Percentiles rank a stretch among this genome's conserved stretches.
Evolutionary conservation across 495 filamentous ascomycete species (phyloP).

Genomic region (Trichoderma gamsii): DNA sequence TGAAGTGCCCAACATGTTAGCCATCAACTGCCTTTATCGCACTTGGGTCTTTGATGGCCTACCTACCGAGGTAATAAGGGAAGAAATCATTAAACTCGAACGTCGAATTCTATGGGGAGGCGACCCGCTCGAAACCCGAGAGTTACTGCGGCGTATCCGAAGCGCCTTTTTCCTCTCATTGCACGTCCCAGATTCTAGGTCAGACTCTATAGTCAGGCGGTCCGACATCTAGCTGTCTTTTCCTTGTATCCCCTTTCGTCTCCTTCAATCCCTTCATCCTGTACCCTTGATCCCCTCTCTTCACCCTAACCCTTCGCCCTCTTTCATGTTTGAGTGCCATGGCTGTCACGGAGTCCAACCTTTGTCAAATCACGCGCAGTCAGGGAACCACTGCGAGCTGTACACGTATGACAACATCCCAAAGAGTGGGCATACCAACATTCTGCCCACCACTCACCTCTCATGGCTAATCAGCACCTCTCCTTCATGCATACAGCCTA

Average conservation of each 20-base stretch:
- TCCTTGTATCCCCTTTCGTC: not conserved
- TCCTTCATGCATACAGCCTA: no score
- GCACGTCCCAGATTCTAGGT: not conserved
- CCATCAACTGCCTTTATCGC: slow-evolving; percentile 10
- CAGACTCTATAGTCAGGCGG: not conserved
- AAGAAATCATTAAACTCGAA: not conserved
- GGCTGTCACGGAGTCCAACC: no score
- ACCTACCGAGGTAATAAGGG: slow-evolving; percentile 4
- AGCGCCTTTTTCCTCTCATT: slow-evolving; percentile 1
- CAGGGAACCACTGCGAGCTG: not conserved
- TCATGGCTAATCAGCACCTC: no score
- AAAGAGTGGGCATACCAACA: no score
- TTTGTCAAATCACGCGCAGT: no score
- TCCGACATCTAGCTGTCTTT: not conserved
- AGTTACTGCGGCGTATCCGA: not conserved
- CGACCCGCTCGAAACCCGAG: not conserved
- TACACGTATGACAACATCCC: not conserved
- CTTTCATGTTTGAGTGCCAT: no score
- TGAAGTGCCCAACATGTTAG: not conserved
- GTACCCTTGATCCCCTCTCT: not conserved
- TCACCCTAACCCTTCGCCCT: not conserved
- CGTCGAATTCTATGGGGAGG: slow-evolving; percentile 11
- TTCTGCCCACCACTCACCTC: no score
- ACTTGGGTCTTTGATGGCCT: slow-evolving; percentile 8
- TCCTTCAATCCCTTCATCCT: not conserved